Conservation (phyloP, 2,329 filamentous ascomycete species). For the Polytolypa hystricis region DNA sequence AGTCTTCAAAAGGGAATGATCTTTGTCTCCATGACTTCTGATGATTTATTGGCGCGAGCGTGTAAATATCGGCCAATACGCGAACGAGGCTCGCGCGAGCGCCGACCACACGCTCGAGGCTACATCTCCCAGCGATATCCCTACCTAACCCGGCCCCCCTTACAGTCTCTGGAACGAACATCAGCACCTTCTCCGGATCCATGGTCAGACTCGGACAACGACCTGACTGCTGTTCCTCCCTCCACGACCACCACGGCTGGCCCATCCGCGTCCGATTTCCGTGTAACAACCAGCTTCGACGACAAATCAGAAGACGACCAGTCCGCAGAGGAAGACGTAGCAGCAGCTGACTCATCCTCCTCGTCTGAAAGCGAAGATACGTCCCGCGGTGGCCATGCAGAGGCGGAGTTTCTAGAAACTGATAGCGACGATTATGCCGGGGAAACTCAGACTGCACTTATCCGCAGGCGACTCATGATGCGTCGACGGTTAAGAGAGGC, state of each 20-base stretch:
- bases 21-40: constrained; percentile 75
- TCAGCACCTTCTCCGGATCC: constrained; percentile 15
- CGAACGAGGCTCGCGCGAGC: constrained; percentile 22
- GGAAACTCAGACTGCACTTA: constrained; percentile 12
- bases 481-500: constrained; percentile 18
- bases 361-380: constrained; percentile 14
- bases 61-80: constrained; percentile 66
- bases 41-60: constrained; percentile 63
- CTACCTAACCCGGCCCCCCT: constrained; percentile 25
- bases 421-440: constrained; percentile 20
- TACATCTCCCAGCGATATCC: constrained; percentile 32
- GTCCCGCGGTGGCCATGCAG: not conserved
- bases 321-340: constrained; percentile 21
- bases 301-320: constrained; percentile 29
- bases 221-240: constrained; percentile 10
- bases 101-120: constrained; percentile 19
- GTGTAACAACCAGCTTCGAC: constrained; percentile 27
- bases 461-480: constrained; percentile 19
- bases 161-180: constrained; percentile 23
- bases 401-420: constrained; percentile 8
- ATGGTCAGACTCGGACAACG: constrained; percentile 18
- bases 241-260: constrained; percentile 1
- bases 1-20: constrained; percentile 87
- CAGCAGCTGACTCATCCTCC: constrained; percentile 10
- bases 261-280: constrained; percentile 17